Evolutionary conservation across 345 rosid species (phyloP), one percentile per base, ranked within the genome.

Genomic region (Moringa oleifera): DNA sequence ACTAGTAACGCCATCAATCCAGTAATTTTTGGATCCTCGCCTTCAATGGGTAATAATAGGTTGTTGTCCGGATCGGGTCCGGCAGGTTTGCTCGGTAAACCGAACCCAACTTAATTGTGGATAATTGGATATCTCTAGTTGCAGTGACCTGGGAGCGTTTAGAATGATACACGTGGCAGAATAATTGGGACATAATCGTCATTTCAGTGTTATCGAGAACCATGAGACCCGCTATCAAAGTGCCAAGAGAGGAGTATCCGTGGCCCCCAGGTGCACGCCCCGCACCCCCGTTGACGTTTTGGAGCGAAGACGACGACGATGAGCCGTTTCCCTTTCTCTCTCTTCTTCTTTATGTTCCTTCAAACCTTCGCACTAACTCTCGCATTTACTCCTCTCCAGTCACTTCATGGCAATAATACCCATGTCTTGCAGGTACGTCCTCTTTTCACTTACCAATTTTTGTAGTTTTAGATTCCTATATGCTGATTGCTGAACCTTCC

Each of bases 361-460:
- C 79, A 53, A 50, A 17, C 62, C 56, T 67, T 63, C 19, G 33
- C 72, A 49, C 57, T 66, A 25, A 18, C 73, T 53, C 1, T 61
- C 36, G 68, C 80, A 33, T 66, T 74, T 25, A 66, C 65, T 71
- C 74, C 65, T 51, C 59, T 75, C 6, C 77, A 71, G 25, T 54
- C 71, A 19, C 61, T 56, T 25, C 57, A 55, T 41, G 2, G 12
- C 51, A 73, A 53, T 33, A 71, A 69, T 68, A 57, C 61, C 17
- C 75, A 67, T 2, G 62, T 78, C 73, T 45, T 80, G 47, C 78
- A 76, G 88, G 85, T 80, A 68, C 37, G 56, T 31, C 19, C 68
- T 12, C 65, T 56, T 18, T 59, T 50, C 47, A 54, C 53, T 55
- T 37, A 7, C 6, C 23, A 11, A 61, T 15, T 16, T 41, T 25